A percentile compares a stretch with the other conserved stretches of the same genome.
These are phyloP conservation scores for Artemisia annua DNA, from an alignment of 129 eudicot species.

Conservation along the genomic window DNA sequence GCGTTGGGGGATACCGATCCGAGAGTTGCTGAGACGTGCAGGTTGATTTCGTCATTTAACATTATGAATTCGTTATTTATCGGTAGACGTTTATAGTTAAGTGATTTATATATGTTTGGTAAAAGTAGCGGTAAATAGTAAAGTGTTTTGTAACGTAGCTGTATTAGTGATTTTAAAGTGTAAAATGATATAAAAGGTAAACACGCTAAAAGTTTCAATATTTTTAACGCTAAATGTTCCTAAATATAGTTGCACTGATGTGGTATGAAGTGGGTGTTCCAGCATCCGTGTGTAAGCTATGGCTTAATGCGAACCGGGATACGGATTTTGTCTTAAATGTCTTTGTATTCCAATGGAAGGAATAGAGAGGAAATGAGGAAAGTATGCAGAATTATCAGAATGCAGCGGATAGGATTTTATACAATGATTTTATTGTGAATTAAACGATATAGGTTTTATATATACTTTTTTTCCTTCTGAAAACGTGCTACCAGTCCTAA, in stretches of 20 bases:
- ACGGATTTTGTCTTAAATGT: background rate
- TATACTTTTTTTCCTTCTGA: too few species aligned
- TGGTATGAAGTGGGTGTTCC: background rate
- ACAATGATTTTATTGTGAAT: background rate
- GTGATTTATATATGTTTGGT: too few species aligned
- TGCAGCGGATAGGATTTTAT: background rate
- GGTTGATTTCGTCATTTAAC: conserved; percentile 38
- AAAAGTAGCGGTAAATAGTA: too few species aligned
- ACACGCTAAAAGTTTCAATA: too few species aligned
- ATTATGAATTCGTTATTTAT: background rate
- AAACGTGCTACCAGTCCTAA: background rate
- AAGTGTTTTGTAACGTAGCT: too few species aligned
- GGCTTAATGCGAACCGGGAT: background rate
- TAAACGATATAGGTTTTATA: background rate
- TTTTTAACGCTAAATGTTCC: background rate
- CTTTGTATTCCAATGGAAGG: too few species aligned
- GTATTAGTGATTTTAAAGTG: too few species aligned
- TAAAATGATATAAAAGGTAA: too few species aligned
- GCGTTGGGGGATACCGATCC: conserved; percentile 96
- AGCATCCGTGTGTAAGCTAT: background rate
- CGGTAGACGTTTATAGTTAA: background rate
- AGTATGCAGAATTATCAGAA: background rate
- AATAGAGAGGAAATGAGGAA: background rate
- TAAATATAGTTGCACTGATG: background rate
- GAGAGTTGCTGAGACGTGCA: conserved; percentile 96